These are phyloP conservation scores for Trypanosoma vivax DNA, from an alignment of 208 protist genomes.

Conservation along the genomic window DNA sequence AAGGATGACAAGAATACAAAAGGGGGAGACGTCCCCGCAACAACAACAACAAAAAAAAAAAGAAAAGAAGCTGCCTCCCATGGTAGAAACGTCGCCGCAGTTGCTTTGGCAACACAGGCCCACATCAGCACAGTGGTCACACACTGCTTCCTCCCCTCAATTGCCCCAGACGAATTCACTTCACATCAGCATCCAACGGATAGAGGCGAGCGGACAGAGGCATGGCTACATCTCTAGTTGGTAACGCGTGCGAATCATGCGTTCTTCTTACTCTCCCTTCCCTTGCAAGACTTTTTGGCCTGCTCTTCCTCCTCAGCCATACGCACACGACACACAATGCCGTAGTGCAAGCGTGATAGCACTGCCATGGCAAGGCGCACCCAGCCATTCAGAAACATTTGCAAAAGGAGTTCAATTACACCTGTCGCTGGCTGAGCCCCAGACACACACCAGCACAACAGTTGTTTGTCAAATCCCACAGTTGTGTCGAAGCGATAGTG, in stretches of 20 bases:
- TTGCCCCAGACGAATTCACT: too few relatives aligned
- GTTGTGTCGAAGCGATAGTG: constrained; percentile 75
- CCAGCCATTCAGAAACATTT: constrained; percentile 32
- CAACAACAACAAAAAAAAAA: not conserved
- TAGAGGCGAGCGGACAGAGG: constrained; percentile 18
- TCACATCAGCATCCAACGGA: too few relatives aligned
- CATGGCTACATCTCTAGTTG: not conserved
- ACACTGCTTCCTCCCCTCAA: not conserved
- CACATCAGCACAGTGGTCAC: not conserved
- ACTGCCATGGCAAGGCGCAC: constrained; percentile 57
- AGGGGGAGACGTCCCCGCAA: not conserved
- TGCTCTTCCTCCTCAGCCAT: constrained; percentile 7
- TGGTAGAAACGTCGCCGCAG: not conserved
- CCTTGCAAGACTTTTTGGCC: not conserved
- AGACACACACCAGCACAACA: constrained; percentile 46
- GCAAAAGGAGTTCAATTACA: constrained; percentile 32
- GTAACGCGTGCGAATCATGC: not conserved
- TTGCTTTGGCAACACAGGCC: not conserved
- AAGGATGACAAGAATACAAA: not conserved
- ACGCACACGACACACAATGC: constrained; percentile 60
- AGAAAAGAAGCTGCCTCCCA: not conserved
- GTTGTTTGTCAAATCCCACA: constrained; percentile 52
- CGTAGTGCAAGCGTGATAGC: constrained; percentile 67
- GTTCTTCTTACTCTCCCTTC: constrained; percentile 1
- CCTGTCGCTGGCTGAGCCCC: constrained; percentile 67